phyloP scores from a whole-genome alignment of 2,329 filamentous ascomycete species.

The Waltergamsia citrina region DNA sequence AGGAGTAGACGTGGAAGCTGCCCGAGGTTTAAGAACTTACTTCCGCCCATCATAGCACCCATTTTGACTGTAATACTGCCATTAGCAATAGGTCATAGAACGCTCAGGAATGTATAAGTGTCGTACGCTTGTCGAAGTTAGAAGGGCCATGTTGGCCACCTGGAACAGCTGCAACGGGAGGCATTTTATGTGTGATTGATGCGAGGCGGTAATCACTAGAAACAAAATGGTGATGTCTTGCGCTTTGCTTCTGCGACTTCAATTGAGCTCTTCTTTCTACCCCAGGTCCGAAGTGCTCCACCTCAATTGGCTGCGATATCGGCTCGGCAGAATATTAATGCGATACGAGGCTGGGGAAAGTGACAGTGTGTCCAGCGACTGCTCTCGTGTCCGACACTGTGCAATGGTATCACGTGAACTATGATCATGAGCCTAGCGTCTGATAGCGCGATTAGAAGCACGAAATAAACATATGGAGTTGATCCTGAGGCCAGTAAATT shows the following conservation, averaged over 20 bases:
- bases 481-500: not conserved
- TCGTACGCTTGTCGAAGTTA: slow-evolving; percentile 44
- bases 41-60: slow-evolving; percentile 97
- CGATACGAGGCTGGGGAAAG: slow-evolving; percentile 4
- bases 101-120: not conserved
- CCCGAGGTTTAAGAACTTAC: slow-evolving; percentile 47
- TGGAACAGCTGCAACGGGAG: slow-evolving; percentile 28
- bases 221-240: too few species aligned
- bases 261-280: too few species aligned
- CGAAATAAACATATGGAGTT: not conserved
- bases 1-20: not conserved
- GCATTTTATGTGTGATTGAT: slow-evolving; percentile 23
- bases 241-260: too few species aligned
- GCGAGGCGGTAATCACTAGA: too few species aligned
- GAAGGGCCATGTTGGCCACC: slow-evolving; percentile 37
- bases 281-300: too few species aligned
- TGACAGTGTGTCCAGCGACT: not conserved
- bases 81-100: not conserved
- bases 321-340: slow-evolving; percentile 19
- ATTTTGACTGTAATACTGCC: slow-evolving; percentile 61
- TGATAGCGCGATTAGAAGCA: slow-evolving; percentile 2
- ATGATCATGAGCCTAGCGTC: slow-evolving; percentile 17
- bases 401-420: slow-evolving; percentile 22
- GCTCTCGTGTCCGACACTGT: slow-evolving; percentile 14
- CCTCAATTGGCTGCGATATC: too few species aligned